Base-by-base conservation (phyloP, 1,139 yeast genomes). In the Komagataea norvegica region DNA sequence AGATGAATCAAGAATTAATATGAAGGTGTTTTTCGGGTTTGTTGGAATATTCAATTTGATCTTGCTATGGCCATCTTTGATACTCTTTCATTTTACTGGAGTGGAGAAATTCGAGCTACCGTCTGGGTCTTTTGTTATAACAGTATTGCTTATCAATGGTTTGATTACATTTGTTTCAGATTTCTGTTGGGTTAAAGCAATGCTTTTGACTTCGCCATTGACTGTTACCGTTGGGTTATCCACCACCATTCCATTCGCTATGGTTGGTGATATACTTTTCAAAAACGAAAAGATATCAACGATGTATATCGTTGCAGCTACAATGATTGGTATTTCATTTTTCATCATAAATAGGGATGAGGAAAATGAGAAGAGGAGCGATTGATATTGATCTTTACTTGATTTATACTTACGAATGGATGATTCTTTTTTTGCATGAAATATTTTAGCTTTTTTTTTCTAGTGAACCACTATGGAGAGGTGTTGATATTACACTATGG, bases 161-260 rank as follows among this genome's bases (percentile, higher is more conserved):
- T 54, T 74, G 20, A 78, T 87, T 29, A 87, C 96, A 0, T 79
- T 91, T 50, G 63, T 88, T 14, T 83, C 95, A 31, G 98, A 91
- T 57, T 87, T 82, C 50, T 79, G 94, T 55, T 91, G 98, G 98
- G 95, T 95, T 30, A 76, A 87, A 49, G 95, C 97, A 1, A 93
- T 89, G 72, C 69, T 91, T 25, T 66, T 91, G 56, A 91, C 98
- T 1, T 81, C 93, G 34, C 98, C 98, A 0, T 68, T 91, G 45
- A 89, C 95, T 0, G 97, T 89, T 3, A 91, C 98, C 0, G 95
- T 91, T 8, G 98, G 98, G 0, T 68, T 91, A 31, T 82, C 95
- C 20, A 77, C 91, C 49, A 88, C 97, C 0, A 91, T 91, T 21
- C 98, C 98, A 1, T 70, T 91, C 42, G 96, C 97, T 1, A 84